Percentiles rank a stretch among this genome's conserved stretches.
Conservation (phyloP, 2,329 filamentous ascomycete genomes). For the Torrubiella hemipterigena region DNA sequence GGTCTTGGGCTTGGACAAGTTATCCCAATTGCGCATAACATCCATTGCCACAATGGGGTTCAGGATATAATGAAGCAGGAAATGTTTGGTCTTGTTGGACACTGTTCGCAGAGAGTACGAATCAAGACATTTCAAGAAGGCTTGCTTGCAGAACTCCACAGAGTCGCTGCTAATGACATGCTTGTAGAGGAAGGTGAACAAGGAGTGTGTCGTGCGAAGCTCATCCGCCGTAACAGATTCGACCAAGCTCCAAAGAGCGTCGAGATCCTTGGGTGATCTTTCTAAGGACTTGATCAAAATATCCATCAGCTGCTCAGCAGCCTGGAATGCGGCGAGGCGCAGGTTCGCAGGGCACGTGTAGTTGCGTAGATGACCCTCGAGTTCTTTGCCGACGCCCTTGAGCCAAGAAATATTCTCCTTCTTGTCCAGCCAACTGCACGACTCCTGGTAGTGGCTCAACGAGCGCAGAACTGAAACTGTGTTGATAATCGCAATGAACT, state of each 20-base stretch:
- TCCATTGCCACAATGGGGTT: slow-evolving; percentile 97
- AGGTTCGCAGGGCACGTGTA: slow-evolving; percentile 61
- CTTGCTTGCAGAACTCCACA: slow-evolving; percentile 71
- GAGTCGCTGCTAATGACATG: slow-evolving; percentile 75
- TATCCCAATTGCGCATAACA: slow-evolving; percentile 71
- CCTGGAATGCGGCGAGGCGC: slow-evolving; percentile 78
- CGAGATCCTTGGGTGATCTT: slow-evolving; percentile 62
- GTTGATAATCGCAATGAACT: slow-evolving; percentile 64
- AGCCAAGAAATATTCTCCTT: slow-evolving; percentile 49
- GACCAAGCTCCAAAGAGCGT: slow-evolving; percentile 74
- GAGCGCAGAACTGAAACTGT: slow-evolving; percentile 77
- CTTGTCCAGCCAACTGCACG: slow-evolving; percentile 60
- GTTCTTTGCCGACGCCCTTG: slow-evolving; percentile 58
- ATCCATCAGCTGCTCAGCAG: slow-evolving; percentile 74
- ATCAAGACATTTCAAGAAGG: slow-evolving; percentile 78
- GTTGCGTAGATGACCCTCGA: slow-evolving; percentile 61
- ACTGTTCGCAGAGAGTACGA: slow-evolving; percentile 69
- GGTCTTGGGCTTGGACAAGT: slow-evolving; percentile 38
- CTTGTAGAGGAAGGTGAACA: slow-evolving; percentile 75
- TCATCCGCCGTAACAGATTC: slow-evolving; percentile 76
- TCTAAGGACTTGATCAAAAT: slow-evolving; percentile 74
- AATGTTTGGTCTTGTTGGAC: slow-evolving; percentile 85
- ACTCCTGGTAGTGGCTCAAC: slow-evolving; percentile 53
- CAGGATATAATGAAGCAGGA: slow-evolving; percentile 80
- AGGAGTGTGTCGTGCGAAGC: slow-evolving; percentile 61